Base-by-base conservation (phyloP, 2,329 filamentous ascomycete species). In the Aspergillus cejpii region DNA sequence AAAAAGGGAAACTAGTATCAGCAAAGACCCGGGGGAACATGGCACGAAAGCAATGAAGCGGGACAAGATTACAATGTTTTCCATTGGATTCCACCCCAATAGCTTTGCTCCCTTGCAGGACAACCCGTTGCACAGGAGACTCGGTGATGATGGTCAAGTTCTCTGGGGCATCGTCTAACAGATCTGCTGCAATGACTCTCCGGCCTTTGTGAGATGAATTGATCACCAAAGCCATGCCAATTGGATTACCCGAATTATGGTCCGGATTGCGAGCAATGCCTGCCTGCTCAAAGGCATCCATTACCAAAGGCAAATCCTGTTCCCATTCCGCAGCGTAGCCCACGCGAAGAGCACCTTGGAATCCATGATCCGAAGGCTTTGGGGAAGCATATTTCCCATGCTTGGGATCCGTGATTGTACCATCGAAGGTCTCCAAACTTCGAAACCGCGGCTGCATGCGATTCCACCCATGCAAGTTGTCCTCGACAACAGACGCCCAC, bases 241-340 rank as follows among this genome's bases (percentile, higher is more conserved):
- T 65, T 0, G 76, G 77, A 53, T 81, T 71, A 0, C 79, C 79
- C 6, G 73, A 75, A 49, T 82, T 81, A 29, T 77, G 69, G 50
- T 81, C 78, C 0, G 67, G 66, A 48, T 81, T 81, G 14, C 72
- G 50, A 0, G 69, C 62, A 27, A 74, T 66, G 0, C 77, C 77
- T 19, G 69, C 66, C 28, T 75, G 58, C 45, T 75, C 67, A 31
- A 76, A 75, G 5, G 70, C 59, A 47, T 77, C 71, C 33, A 76
- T 57, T 24, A 75, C 52, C 0, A 64, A 63, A 5, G 65, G 56
- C 2, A 79, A 47, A 43, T 77, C 74, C 15, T 61, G 63, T 56
- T 80, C 76, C 67, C 70, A 76, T 45, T 74, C 67, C 1, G 57
- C 50, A 2, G 72, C 70, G 48, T 74, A 79, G 0, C 70, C 70